Evolutionary conservation across 169 alveolate genomes (phyloP).

Genomic region (Cryptosporidium sp.): DNA sequence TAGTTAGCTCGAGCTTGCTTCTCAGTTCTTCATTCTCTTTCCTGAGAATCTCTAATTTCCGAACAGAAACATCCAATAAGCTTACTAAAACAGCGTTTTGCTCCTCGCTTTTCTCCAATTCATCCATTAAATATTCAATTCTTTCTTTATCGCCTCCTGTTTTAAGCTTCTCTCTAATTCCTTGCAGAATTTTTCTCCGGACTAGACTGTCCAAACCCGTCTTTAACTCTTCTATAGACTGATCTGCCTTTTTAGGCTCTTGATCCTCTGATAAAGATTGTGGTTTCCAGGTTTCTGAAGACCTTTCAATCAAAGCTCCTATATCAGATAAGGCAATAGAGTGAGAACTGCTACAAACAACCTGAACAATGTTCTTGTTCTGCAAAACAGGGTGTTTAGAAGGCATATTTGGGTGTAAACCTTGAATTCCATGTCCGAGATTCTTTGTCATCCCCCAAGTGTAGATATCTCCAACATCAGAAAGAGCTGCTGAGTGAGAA

Average conservation of each 20-base stretch:
- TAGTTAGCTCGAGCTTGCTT: background rate
- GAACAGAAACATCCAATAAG: conserved; percentile 34
- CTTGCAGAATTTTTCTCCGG: conserved; percentile 6
- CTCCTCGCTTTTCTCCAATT: conserved; percentile 33
- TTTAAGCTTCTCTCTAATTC: conserved; percentile 13
- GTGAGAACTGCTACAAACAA: conserved; percentile 49
- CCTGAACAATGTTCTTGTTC: conserved; percentile 62
- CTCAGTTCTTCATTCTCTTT: conserved; percentile 54
- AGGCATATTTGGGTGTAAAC: conserved; percentile 50
- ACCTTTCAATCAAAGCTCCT: conserved; percentile 11
- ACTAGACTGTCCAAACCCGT: background rate
- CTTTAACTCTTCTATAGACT: conserved; percentile 10
- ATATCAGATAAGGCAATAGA: conserved; percentile 66
- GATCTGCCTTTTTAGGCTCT: background rate
- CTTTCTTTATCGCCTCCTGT: conserved; percentile 13
- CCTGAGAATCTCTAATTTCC: conserved; percentile 32
- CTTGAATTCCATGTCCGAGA: conserved; percentile 60
- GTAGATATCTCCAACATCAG: conserved; percentile 72
- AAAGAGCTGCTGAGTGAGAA: conserved; percentile 74
- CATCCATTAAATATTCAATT: conserved; percentile 38
- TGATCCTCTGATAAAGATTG: background rate
- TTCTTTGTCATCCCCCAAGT: conserved; percentile 70
- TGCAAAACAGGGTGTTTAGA: conserved; percentile 62
- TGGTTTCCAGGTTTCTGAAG: background rate
- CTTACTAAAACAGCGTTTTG: conserved; percentile 34